Base-by-base conservation (phyloP, 257 asterid genomes). In the Solanum ossicruentum region DNA sequence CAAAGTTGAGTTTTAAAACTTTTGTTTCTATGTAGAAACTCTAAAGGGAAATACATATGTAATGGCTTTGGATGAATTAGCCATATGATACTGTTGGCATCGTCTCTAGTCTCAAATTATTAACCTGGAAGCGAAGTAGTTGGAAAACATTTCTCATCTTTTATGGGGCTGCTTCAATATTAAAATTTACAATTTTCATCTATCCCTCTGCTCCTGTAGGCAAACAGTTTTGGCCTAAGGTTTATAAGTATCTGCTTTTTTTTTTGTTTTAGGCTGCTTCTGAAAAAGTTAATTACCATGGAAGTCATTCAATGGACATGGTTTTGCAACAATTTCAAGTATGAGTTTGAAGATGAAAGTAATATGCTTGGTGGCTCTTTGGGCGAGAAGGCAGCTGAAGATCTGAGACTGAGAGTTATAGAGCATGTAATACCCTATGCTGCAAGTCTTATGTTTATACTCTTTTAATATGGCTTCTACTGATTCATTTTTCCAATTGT, bases 361-460 rank as follows among this genome's bases (percentile, higher is more conserved):
- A 93, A 90, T 90, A 92, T 93, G 93, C 92, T 90, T 66, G 98
- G 98, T 85, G 98, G 98, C 61, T 60, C 98, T 61, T 84, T 96
- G 88, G 97, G 97, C 77, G 97, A 95, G 84, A 95, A 93, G 92
- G 98, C 98, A 66, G 97, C 98, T 79, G 97, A 93, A 81, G 99
- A 96, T 88, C 95, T 96, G 81, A 91, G 89, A 85, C 91, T 93
- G 66, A 93, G 99, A 92, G 98, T 96, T 7, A 96, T 92, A 84
- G 98, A 95, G 87, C 99, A 96, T 88, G 99, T 96, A 93, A 91
- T 80, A 52, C 16, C 1, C 49, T 67, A 67, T 83, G 32, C 54
- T 85, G 83, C 83, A 18, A 54, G 41, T 56, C 69, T 67, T 67
- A 54, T 10, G 13, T 65, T 32, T 26, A 61, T 75, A 11, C 41